Percentiles rank a stretch among this genome's conserved stretches.
These are phyloP conservation scores for Scytalidium sp. DNA, from an alignment of 2,329 filamentous ascomycete genomes.

Conservation along the genomic window DNA sequence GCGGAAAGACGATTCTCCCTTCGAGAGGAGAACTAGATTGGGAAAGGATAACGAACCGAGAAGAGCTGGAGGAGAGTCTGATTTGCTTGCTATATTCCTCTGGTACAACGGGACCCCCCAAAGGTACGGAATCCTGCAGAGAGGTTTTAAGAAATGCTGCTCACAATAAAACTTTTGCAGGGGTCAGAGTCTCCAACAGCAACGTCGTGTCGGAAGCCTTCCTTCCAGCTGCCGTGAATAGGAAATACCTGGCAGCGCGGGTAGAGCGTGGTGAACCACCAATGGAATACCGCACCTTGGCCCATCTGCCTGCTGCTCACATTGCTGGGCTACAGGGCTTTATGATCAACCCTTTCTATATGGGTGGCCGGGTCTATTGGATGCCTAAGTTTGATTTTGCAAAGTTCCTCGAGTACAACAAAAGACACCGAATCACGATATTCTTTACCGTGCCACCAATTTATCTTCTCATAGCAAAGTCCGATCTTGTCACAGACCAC, in stretches of 20 bases:
- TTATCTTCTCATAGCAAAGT: constrained; percentile 56
- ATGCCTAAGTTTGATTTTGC: constrained; percentile 58
- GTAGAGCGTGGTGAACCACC: constrained; percentile 13
- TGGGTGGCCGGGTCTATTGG: constrained; percentile 54
- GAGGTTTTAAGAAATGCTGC: background rate
- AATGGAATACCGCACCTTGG: constrained; percentile 38
- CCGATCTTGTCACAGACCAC: constrained; percentile 51
- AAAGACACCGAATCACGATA: constrained; percentile 46
- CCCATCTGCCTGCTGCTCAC: constrained; percentile 43
- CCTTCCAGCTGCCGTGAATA: constrained; percentile 29
- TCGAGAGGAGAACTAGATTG: constrained; percentile 43
- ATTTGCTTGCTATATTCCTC: constrained; percentile 76
- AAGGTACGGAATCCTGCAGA: constrained; percentile 55
- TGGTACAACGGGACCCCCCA: constrained; percentile 79
- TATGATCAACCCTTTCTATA: constrained; percentile 41
- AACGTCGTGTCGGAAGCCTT: constrained; percentile 39
- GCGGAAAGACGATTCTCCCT: constrained; percentile 27
- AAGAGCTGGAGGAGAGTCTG: constrained; percentile 45
- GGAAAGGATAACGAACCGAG: constrained; percentile 48
- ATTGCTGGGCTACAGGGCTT: constrained; percentile 46
- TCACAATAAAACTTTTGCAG: constrained; percentile 2
- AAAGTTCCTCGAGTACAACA: constrained; percentile 51
- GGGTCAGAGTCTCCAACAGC: constrained; percentile 38
- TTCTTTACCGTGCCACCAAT: constrained; percentile 62
- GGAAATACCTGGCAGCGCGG: constrained; percentile 20